phyloP scores from a whole-genome alignment of 1,284 basidiomycete species.

The Ganoderma resinaceum region DNA sequence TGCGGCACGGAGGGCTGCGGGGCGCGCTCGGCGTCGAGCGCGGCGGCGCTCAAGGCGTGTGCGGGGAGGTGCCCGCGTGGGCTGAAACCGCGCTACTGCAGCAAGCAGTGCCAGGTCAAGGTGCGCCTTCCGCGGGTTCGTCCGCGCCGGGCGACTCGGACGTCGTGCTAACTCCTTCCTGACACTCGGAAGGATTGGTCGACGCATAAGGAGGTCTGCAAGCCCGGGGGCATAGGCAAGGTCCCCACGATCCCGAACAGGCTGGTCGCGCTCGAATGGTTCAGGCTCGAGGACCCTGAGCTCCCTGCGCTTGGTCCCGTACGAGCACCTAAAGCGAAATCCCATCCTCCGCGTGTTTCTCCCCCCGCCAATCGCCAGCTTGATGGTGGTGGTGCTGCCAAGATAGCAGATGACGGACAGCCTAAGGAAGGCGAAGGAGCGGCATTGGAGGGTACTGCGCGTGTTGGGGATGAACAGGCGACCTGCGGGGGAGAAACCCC shows the following conservation, averaged over 20 bases:
- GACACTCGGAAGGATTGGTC: not conserved
- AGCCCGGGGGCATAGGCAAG: not conserved
- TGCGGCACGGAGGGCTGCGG: not conserved
- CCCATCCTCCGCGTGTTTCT: not conserved
- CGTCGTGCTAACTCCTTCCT: no score
- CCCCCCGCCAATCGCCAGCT: not conserved
- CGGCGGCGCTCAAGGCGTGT: not conserved
- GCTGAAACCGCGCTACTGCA: not conserved
- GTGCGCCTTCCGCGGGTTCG: not conserved
- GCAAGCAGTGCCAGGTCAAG: constrained; percentile 2
- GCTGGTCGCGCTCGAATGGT: not conserved
- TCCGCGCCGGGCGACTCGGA: no score
- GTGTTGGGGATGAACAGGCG: no score
- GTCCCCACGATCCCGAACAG: not conserved
- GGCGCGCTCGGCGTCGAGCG: not conserved
- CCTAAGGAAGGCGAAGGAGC: no score
- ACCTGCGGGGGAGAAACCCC: no score
- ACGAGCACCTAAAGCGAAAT: not conserved
- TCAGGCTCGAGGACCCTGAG: not conserved
- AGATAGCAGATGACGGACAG: not conserved
- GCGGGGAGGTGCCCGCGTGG: not conserved
- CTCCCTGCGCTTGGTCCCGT: not conserved
- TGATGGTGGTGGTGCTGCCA: not conserved
- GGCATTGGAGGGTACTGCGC: no score
- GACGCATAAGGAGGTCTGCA: not conserved